Evolutionary conservation across 1,284 basidiomycete genomes (phyloP), one percentile per base, ranked within the genome.

Genomic region (Malassezia vespertilionis): DNA sequence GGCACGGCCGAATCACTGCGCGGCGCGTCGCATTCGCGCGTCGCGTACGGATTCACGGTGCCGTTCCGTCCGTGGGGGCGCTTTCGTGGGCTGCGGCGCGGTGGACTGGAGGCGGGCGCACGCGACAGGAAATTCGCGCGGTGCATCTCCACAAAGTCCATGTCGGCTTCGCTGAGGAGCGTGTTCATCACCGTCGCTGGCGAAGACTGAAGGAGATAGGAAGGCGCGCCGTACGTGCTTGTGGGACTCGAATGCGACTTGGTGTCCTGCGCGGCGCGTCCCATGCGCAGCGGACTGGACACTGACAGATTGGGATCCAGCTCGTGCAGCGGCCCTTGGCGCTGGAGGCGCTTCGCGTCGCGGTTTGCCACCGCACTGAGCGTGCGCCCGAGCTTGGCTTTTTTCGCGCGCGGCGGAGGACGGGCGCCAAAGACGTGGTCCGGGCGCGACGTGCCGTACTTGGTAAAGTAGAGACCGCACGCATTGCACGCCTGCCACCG

Each of bases 21-120:
- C 30, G 30, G 12, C 30, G 17, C 30, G 30, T 32, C 30, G 12
- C 35, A 18, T 3, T 22, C 39, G 15, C 48, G 54, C 37, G 53
- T 50, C 5, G 66, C 66, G 42, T 63, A 69, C 3, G 66, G 66
- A 43, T 69, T 69, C 26, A 55, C 42, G 20, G 44, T 49, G 14
- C 49, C 55, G 33, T 52, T 42, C 23, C 61, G 64, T 8, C 65
- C 65, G 21, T 45, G 51, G 28, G 65, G 65, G n/a, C 57, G 58
- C 53, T 69, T 69, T 17, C 66, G 52, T 26, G 66, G 66, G 43
- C 63, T 65, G 33, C 66, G 48, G 9, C 66, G 53, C 32, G 60
- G 41, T 1, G 54, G 48, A 27, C 51, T 46, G 9, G 52, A 48
- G 7, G 14, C 45, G 44, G 18, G 36, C 34, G 33, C 38, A 24